Percentiles rank a stretch among this genome's conserved stretches.
Evolutionary conservation across 2,329 filamentous ascomycete genomes (phyloP).

Genomic region (Emergomyces africanus): DNA sequence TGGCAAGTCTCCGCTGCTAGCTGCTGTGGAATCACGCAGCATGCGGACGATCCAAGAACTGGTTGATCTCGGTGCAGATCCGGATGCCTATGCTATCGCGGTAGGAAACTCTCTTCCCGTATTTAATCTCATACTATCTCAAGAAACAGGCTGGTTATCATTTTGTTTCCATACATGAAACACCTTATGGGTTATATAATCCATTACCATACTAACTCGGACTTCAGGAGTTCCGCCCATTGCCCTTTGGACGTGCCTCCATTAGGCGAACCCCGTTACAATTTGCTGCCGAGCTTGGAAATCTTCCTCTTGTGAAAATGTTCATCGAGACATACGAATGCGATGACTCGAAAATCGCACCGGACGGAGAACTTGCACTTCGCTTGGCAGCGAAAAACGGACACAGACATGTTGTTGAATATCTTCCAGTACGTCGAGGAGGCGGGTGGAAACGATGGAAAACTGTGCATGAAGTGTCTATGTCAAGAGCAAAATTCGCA

Average conservation of each 20-base stretch:
- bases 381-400: neutral
- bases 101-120: neutral
- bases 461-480: neutral
- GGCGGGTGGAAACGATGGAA: conserved; percentile 1
- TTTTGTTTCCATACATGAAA: neutral
- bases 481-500: neutral
- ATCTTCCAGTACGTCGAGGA: neutral
- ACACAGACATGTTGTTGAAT: conserved; percentile 2
- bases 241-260: neutral
- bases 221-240: neutral
- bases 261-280: conserved; percentile 1
- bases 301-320: conserved; percentile 1
- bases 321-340: conserved; percentile 2
- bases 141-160: neutral
- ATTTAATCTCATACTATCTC: neutral
- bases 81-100: neutral
- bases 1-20: conserved; percentile 2
- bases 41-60: neutral
- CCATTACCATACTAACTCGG: neutral
- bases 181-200: neutral
- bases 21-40: neutral
- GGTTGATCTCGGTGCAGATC: neutral
- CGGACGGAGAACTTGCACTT: conserved; percentile 1
- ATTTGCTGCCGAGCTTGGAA: neutral
- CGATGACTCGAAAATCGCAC: conserved; percentile 2